These are phyloP conservation scores for Myriosclerotinia scirpicola DNA, from an alignment of 2,329 filamentous ascomycete genomes.

Conservation along the genomic window DNA sequence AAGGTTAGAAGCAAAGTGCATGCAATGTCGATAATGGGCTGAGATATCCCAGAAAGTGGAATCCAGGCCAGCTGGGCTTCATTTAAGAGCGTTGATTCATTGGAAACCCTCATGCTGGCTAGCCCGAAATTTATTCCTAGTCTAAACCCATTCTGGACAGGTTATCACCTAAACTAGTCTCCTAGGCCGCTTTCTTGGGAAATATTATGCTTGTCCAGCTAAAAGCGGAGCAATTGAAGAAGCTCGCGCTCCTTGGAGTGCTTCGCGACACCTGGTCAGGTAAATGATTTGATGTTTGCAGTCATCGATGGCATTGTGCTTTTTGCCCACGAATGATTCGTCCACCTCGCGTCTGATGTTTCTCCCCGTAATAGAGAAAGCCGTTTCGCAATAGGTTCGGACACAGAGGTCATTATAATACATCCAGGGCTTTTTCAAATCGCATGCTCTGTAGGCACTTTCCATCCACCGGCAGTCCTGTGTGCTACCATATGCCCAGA, in stretches of 20 bases:
- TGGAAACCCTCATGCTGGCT: neutral
- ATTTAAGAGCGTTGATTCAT: neutral
- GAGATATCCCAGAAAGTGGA: neutral
- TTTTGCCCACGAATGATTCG: slow-evolving; percentile 5
- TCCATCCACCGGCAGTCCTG: slow-evolving; percentile 13
- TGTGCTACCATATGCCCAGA: slow-evolving; percentile 11
- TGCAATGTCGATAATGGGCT: neutral
- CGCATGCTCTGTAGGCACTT: slow-evolving; percentile 3
- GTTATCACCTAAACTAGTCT: slow-evolving; percentile 3
- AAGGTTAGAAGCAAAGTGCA: neutral
- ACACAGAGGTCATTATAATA: slow-evolving; percentile 7
- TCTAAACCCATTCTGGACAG: slow-evolving; percentile 2
- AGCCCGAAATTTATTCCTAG: neutral
- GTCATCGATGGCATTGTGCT: slow-evolving; percentile 17
- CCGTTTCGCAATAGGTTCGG: slow-evolving; percentile 5
- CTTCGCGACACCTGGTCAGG: slow-evolving; percentile 9
- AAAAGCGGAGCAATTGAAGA: neutral
- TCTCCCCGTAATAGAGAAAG: slow-evolving; percentile 13
- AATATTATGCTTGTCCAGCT: neutral
- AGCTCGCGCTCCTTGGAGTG: neutral
- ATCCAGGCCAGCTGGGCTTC: neutral
- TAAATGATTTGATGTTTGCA: slow-evolving; percentile 16
- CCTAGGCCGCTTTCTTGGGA: slow-evolving; percentile 1
- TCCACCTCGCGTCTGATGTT: slow-evolving; percentile 9
- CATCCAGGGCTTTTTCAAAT: slow-evolving; percentile 2